Evolutionary conservation across 2,329 filamentous ascomycete genomes (phyloP), one percentile per base, ranked within the genome.

Genomic region (Xylaria sp.): DNA sequence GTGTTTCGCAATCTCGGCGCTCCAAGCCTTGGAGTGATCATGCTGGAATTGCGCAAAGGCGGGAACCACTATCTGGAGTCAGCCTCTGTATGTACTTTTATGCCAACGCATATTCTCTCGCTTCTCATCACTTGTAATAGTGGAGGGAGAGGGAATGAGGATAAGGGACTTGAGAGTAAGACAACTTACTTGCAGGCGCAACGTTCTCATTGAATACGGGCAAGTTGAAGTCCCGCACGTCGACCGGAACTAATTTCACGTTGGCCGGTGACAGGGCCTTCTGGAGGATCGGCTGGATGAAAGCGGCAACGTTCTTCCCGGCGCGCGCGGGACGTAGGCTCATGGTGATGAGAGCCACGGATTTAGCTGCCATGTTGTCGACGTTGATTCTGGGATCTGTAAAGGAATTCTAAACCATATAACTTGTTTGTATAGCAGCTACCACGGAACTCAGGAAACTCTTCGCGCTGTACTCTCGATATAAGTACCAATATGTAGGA

Each of bases 1-100:
- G 76, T 84, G 80, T 31, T 77, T 76, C n/a, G 76, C 71, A 48
- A 87, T 84, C 69, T 81, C 80, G 4, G 73, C 74, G 39, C 79
- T 83, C 85, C 86, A 88, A 0, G 75, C 76, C n/a, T 78, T 80
- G 41, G 81, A 81, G 75, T 84, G 80, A n/a, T 80, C 78, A 51
- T 83, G 74, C 6, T 77, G 71, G 73, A 83, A 85, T 34, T 79
- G 74, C 8, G 73, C 77, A 5, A 76, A 66, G 0, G 70, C 73
- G 1, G 83, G 82, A 0, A 85, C 78, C 70, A 79, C 76, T 18
- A 76, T 76, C 0, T 13, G 0, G 10, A 37, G 46, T 67, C 34
- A 67, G 57, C n/a, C 37, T 44, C 23, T 46, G 2, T 46, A 13
- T 18, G 15, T n/a, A 46, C 9, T 46, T 46, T 31, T 6, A 58